Base-by-base conservation (phyloP, 1,139 yeast species). In the Lodderomyces orthopsilosis region DNA sequence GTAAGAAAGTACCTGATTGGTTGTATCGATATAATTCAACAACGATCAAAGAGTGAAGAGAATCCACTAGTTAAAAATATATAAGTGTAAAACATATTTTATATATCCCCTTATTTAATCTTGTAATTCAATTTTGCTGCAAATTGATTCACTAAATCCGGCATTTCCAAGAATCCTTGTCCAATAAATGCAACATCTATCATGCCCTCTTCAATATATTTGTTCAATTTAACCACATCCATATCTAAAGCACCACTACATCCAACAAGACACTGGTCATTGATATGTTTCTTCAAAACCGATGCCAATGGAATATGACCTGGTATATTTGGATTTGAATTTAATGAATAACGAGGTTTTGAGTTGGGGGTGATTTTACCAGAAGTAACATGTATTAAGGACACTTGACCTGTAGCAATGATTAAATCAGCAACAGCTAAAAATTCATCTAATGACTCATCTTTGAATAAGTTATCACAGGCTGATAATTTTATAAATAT, bases 1-100 rank as follows among this genome's bases (percentile, higher is more conserved):
- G 68, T 4, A 73, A 77, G 52, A 65, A 62, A 45, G 61, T 77
- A 37, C 84, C 86, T 1, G 71, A 68, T 8, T 84, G 83, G 74
- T 59, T 83, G 41, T 55, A 59, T 36, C 58, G 65, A 44, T 65
- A 66, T 48, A 63, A 62, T 14, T 47, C 26, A 14, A 14, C 26
- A 8, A 30, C 34, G 15, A 30, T 30, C 9, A 30, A 10, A 21
- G 26, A 34, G 12, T 34, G 13, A 17, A 9, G 27, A n/a, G n/a
- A n/a, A n/a, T n/a, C n/a, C 17, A 24, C 23, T 23, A 22, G 32
- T 36, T 36, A n/a, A n/a, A n/a, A n/a, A 5, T 19, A 27, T 23
- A 13, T 37, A 35, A 24, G 6, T 24, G 10, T 4, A 4, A 24
- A 6, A 4, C 4, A 8, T 7, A 3, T 33, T 17, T 10, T 9